Evolutionary conservation across 352 stramenopile genomes (phyloP).

Genomic region (Globisporangium alternatum): DNA sequence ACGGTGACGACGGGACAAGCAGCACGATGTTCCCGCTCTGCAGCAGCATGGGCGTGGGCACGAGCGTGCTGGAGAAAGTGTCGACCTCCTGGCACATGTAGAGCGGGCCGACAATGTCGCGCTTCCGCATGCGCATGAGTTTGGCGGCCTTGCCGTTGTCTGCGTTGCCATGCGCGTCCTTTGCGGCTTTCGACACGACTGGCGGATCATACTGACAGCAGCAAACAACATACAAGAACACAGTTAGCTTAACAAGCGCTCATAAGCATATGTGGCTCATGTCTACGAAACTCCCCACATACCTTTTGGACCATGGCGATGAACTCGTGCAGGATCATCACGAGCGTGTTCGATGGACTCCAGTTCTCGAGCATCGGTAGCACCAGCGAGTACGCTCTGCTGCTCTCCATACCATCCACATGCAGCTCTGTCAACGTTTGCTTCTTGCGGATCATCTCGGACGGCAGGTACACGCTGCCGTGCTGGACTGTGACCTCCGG

Average conservation of each 20-base stretch:
- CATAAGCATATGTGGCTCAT: too few relatives aligned
- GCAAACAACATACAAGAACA: neutral
- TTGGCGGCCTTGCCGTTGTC: neutral
- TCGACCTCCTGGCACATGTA: conserved; percentile 76
- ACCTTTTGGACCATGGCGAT: conserved; percentile 56
- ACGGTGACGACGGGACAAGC: conserved; percentile 23
- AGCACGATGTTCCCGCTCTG: conserved; percentile 69
- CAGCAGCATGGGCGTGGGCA: conserved; percentile 58
- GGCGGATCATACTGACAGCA: conserved; percentile 30
- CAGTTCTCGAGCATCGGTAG: conserved; percentile 60
- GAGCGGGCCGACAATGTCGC: conserved; percentile 62
- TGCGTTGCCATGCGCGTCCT: conserved; percentile 3
- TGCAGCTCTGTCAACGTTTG: neutral
- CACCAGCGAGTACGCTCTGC: conserved; percentile 27
- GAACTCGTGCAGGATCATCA: conserved; percentile 73
- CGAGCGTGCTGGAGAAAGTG: conserved; percentile 46
- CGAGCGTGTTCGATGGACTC: conserved; percentile 74
- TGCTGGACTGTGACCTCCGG: conserved; percentile 45
- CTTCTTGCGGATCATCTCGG: conserved; percentile 35
- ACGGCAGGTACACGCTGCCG: conserved; percentile 49
- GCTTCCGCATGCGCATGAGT: conserved; percentile 63
- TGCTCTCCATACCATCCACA: neutral
- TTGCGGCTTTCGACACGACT: conserved; percentile 14
- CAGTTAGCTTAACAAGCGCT: neutral
- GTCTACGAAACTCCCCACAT: neutral